Evolutionary conservation across 1,139 yeast species (phyloP), one percentile per base, ranked within the genome.

Genomic region (Candida frijolesensis): DNA sequence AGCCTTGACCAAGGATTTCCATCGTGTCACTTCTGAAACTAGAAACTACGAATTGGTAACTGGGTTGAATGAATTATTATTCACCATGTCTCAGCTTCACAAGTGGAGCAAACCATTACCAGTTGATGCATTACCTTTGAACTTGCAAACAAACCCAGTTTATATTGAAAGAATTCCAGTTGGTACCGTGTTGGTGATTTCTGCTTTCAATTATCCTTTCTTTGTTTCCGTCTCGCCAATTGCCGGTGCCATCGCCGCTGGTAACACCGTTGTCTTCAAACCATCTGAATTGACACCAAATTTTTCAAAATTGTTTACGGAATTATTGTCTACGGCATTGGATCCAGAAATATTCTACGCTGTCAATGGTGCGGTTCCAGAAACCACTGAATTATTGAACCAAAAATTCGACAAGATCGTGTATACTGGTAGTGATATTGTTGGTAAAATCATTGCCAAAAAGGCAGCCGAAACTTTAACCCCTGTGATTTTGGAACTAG

Each of bases 151-250:
- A 18, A 70, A 80, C 46, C 73, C 75, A 1, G 78, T 83, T 3
- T 71, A 71, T 45, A 68, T 87, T 45, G 87, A 86, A 59, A 79
- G 78, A 56, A 82, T 82, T 45, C 94, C 98, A 1, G 66, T 83
- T 54, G 97, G 98, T 2, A 79, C 83, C 4, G 87, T 88, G 1
- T 76, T 91, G 56, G 74, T 92, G 48, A 83, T 91, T 51, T 72
- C 90, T 1, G 96, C 98, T 0, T 91, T 88, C 80, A 92, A 92
- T 70, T 92, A 87, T 65, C 98, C 98, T 1, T 66, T 89, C 47
- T 57, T 80, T 44, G 72, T 92, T 55, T 63, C 89, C 0, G 56
- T 90, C 19, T 74, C 81, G 14, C 91, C 97, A 0, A 63, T 91
- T 22, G 78, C 84, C 33, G 89, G 90, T 19, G 96, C 97, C 1